Percentiles rank a stretch among this genome's conserved stretches.
These are phyloP conservation scores for Kwoniella bestiolae DNA, from an alignment of 768 basidiomycete species.

Conservation along the genomic window DNA sequence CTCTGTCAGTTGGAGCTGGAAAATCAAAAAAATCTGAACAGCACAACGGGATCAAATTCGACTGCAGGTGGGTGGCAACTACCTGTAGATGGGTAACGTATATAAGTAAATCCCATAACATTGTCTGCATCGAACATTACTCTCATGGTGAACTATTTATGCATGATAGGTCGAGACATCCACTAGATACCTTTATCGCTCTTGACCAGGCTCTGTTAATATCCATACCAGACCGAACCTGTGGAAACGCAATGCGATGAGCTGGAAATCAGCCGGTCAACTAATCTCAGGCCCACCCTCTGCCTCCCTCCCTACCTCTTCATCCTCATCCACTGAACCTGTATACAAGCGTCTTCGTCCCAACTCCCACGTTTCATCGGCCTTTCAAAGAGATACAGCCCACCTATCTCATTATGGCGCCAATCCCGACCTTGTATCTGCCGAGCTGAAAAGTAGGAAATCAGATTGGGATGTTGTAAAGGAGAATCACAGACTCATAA, in stretches of 20 bases:
- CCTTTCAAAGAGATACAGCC: slow-evolving; percentile 53
- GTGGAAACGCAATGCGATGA: slow-evolving; percentile 15
- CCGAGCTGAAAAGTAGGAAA: slow-evolving; percentile 25
- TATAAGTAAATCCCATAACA: background rate
- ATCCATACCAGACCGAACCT: background rate
- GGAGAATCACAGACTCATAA: slow-evolving; percentile 66
- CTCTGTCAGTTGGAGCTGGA: too few relatives aligned
- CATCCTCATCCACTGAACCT: slow-evolving; percentile 6
- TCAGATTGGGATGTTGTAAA: slow-evolving; percentile 60
- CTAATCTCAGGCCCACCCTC: slow-evolving; percentile 41
- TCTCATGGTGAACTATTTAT: too few relatives aligned
- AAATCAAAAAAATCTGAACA: slow-evolving; percentile 10
- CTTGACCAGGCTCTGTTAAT: too few relatives aligned
- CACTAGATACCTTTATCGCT: too few relatives aligned
- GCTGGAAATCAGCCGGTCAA: slow-evolving; percentile 39
- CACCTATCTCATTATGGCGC: slow-evolving; percentile 25
- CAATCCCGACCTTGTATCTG: slow-evolving; percentile 25
- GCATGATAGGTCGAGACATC: too few relatives aligned
- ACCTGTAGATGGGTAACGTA: background rate
- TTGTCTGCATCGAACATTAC: too few relatives aligned
- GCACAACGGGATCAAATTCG: slow-evolving; percentile 7
- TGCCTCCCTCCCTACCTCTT: background rate
- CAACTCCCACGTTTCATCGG: slow-evolving; percentile 52
- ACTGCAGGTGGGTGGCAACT: slow-evolving; percentile 10
- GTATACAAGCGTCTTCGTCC: slow-evolving; percentile 35